Base-by-base conservation (phyloP, 2,329 filamentous ascomycete genomes). In the Fusarium cyanostomum region DNA sequence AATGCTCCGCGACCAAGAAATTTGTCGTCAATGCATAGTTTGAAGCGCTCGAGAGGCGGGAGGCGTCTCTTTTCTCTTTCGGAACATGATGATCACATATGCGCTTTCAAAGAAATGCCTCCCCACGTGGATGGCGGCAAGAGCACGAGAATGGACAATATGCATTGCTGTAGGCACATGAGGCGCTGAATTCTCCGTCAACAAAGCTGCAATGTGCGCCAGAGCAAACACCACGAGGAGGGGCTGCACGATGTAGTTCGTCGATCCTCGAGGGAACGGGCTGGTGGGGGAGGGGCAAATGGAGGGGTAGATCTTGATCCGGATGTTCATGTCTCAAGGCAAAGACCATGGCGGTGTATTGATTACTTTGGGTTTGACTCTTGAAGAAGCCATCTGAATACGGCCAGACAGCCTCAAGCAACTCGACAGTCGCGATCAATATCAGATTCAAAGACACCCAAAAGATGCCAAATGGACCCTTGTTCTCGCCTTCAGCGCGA, bases 181-280 rank as follows among this genome's bases (percentile, higher is more conserved):
- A 69, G 52, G 21, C 54, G 51, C 39, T 44, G 27, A 27, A 42
- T 55, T 30, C 52, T 52, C 30, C 24, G 34, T 34, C 28, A 15
- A 44, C 30, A 35, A 66, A 52, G 66, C 66, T 67, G 57, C 66
- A 73, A 72, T 72, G 56, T 58, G 54, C 44, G 51, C 58, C 53
- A 52, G 48, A 60, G 63, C 56, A 55, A 66, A 59, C 55, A 68
- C 64, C 74, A 76, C 73, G 74, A 62, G 74, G 68, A 67, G 56
- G 64, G 66, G 63, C 48, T 45, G 66, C 58, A 69, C 64, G 62
- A 70, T 46, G 62, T 59, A 68, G 73, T 75, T 75, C 64, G 72
- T 70, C 62, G 62, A 68, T 59, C 59, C 41, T 53, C 13, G 37
- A 48, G 52, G 38, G 62, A 52, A 50, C 46, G 63, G 44, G 33